phyloP scores from a whole-genome alignment of 257 asterid genomes.

The Nicotiana tomentosiformis region DNA sequence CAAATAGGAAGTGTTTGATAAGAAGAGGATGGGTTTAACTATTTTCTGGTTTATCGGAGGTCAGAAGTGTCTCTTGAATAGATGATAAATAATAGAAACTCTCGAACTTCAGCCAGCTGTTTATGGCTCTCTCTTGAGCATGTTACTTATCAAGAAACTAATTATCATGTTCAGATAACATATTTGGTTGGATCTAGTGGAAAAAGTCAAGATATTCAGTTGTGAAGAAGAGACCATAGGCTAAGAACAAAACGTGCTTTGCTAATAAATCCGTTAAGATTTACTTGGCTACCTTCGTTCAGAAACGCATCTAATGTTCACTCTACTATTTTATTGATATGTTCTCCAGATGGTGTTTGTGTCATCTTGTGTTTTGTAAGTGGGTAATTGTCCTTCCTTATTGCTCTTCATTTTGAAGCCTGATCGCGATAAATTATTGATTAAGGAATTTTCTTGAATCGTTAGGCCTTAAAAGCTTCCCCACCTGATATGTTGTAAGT shows the following conservation, averaged over 20 bases:
- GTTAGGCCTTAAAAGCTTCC: neutral
- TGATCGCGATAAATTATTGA: neutral
- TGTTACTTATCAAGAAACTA: neutral
- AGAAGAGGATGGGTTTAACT: neutral
- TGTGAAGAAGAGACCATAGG: neutral
- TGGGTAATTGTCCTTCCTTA: neutral
- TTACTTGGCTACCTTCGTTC: neutral
- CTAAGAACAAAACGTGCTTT: neutral
- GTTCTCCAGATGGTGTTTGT: neutral
- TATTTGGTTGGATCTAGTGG: neutral
- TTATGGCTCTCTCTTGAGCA: neutral
- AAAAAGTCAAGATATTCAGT: neutral
- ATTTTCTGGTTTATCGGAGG: neutral
- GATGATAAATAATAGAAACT: neutral
- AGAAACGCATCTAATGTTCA: neutral
- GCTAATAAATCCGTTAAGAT: neutral
- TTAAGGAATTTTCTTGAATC: neutral
- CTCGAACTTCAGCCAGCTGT: neutral
- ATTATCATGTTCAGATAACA: neutral
- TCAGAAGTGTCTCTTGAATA: neutral
- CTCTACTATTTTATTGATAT: neutral
- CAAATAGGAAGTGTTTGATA: neutral
- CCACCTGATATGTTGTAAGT: neutral
- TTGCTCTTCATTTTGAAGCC: neutral
- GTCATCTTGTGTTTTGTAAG: constrained; percentile 1